phyloP scores from a whole-genome alignment of 371 early-diverging fungal genomes.

The Synchytrium microbalum region DNA sequence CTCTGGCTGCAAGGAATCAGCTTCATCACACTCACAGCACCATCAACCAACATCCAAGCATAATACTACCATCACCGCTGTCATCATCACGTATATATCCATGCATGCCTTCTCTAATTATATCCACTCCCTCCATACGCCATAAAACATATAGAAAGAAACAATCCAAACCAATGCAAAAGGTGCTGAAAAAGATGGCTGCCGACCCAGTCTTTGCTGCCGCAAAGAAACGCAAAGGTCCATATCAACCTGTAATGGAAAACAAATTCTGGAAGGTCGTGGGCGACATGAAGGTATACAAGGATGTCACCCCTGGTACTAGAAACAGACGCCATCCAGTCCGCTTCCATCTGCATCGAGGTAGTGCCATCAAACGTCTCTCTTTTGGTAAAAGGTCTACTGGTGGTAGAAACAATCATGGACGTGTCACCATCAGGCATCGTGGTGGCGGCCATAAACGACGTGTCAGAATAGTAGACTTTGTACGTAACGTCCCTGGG shows the following conservation, averaged over 20 bases:
- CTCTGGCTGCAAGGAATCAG: no score
- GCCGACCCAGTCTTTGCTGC: background rate
- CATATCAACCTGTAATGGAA: slow-evolving; percentile 24
- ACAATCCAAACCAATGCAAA: slow-evolving; percentile 5
- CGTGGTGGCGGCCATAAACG: slow-evolving; percentile 93
- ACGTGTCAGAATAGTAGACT: slow-evolving; percentile 82
- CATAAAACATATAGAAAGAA: slow-evolving; percentile 11
- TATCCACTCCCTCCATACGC: no score
- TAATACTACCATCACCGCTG: no score
- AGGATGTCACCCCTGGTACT: slow-evolving; percentile 81
- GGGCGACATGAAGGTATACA: slow-evolving; percentile 71
- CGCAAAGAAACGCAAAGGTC: background rate
- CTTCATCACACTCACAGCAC: no score
- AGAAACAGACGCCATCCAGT: slow-evolving; percentile 77
- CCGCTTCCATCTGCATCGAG: slow-evolving; percentile 86
- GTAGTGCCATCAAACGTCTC: slow-evolving; percentile 71
- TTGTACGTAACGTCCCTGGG: slow-evolving; percentile 66
- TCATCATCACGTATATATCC: no score
- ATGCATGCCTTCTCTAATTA: no score
- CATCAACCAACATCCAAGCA: no score
- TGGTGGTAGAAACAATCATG: slow-evolving; percentile 84
- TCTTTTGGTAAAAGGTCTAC: slow-evolving; percentile 64
- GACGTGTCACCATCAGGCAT: slow-evolving; percentile 86
- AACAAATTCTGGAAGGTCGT: slow-evolving; percentile 42
- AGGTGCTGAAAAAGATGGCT: background rate